Evolutionary conservation across 495 filamentous ascomycete species (phyloP).

Genomic region (Copromyces sp.): DNA sequence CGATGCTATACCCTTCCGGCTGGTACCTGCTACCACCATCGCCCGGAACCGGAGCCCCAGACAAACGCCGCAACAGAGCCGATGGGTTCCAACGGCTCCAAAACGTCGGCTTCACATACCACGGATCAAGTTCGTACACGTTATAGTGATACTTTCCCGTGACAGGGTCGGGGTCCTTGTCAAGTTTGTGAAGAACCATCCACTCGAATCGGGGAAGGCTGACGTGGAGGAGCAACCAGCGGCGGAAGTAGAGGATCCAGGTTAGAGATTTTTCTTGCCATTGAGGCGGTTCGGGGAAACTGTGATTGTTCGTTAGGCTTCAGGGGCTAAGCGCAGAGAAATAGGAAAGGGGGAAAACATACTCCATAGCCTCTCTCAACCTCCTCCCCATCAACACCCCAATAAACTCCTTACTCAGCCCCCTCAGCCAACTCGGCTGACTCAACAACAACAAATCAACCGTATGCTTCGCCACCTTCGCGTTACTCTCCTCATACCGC

Average conservation of each 20-base stretch:
- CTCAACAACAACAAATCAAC: conserved; percentile 42
- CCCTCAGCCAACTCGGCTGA: conserved; percentile 35
- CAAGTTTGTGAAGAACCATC: conserved; percentile 17
- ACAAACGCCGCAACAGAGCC: conserved; percentile 38
- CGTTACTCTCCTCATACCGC: conserved; percentile 47
- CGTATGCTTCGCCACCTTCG: conserved; percentile 44
- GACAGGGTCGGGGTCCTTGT: conserved; percentile 23
- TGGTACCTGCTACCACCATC: conserved; percentile 45
- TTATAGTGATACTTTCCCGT: conserved; percentile 35
- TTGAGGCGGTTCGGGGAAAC: not conserved
- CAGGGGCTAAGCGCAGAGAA: not conserved
- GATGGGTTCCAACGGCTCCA: conserved; percentile 42
- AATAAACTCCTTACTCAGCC: conserved; percentile 36
- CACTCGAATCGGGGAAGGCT: conserved; percentile 27
- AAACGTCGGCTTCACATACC: conserved; percentile 49
- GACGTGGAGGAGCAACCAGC: conserved; percentile 40
- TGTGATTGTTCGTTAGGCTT: not conserved
- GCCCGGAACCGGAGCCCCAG: conserved; percentile 47
- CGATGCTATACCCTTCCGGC: conserved; percentile 43
- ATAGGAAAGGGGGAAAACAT: conserved; percentile 10
- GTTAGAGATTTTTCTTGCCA: conserved; percentile 3
- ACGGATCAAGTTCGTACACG: conserved; percentile 40
- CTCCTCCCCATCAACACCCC: conserved; percentile 48
- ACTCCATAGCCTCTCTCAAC: conserved; percentile 51
- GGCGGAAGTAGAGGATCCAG: conserved; percentile 30